Evolutionary conservation across 2,329 filamentous ascomycete genomes (phyloP).

Genomic region (Fusarium algeriense): DNA sequence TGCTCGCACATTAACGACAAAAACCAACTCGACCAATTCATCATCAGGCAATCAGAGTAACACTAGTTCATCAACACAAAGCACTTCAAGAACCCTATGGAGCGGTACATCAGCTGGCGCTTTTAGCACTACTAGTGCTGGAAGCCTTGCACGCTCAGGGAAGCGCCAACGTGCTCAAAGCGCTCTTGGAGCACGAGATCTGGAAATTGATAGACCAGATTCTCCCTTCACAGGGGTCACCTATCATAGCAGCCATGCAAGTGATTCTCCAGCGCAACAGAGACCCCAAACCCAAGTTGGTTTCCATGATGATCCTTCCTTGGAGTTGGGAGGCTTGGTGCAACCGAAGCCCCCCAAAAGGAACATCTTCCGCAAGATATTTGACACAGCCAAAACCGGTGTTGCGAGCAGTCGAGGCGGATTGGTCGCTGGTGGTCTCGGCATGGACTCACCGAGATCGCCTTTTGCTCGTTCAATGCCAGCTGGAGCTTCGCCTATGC

Average conservation of each 20-base stretch:
- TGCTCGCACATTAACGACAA: constrained; percentile 86
- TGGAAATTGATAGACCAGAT: constrained; percentile 67
- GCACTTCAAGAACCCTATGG: constrained; percentile 89
- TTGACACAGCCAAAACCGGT: constrained; percentile 93
- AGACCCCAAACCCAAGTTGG: constrained; percentile 75
- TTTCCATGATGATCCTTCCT: constrained; percentile 73
- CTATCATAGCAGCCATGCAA: constrained; percentile 90
- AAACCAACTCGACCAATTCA: constrained; percentile 84
- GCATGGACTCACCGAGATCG: constrained; percentile 58
- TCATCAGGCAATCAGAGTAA: constrained; percentile 79
- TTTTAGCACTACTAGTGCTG: constrained; percentile 95
- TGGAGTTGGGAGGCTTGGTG: constrained; percentile 82
- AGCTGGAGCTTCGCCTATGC: constrained; percentile 59
- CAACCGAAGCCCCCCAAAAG: constrained; percentile 83
- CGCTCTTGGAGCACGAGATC: constrained; percentile 71
- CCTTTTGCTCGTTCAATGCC: constrained; percentile 58
- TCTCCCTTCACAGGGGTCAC: constrained; percentile 82
- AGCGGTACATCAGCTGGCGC: constrained; percentile 90
- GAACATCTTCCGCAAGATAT: constrained; percentile 95
- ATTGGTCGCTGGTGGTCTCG: constrained; percentile 70
- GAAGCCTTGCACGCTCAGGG: constrained; percentile 86
- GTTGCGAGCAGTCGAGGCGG: constrained; percentile 90
- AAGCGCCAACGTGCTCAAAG: constrained; percentile 72
- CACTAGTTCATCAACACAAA: constrained; percentile 80
- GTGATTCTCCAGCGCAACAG: constrained; percentile 62